Base-by-base conservation (phyloP, 1,284 basidiomycete species). In the Macrocybe sp. region DNA sequence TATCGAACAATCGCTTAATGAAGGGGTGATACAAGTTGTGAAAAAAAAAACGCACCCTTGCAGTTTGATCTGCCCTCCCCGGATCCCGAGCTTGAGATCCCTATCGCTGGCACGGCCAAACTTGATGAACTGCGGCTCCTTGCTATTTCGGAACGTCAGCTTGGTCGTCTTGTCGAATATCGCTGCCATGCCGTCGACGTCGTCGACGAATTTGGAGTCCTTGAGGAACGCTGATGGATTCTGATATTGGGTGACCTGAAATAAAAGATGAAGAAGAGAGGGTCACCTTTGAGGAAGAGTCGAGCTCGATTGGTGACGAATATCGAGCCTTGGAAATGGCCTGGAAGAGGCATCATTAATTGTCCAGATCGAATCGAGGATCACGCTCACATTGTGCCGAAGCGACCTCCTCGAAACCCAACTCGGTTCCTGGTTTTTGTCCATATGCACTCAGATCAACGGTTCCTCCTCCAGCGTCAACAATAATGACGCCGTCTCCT, bases 391-490 rank as follows among this genome's bases (percentile, higher is more conserved):
- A 51, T 32, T 53, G 42, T 40, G 52, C 35, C 12, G 52, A n/a
- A n/a, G 52, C 46, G 37, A 51, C 37, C 41, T 53, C 52, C 31
- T 51, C 47, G 31, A 53, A 53, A 37, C 43, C 33, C 22, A 44
- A 37, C 16, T 48, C 41, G 11, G 48, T 33, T 28, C 37, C 33
- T 22, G 22, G 22, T 22, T 22, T 22, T 30, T 42, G 45, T 8
- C 32, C 39, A 29, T 53, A 53, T 1, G 49, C 44, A 41, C 49
- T 53, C 16, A 59, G 44, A 45, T 77, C 74, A 12, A 76, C 57
- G 0, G 73, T 76, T 47, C 72, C 74, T 30, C 73, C 72, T n/a
- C 76, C 75, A 7, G 75, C 75, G 52, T 78, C 76, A 11, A 77
- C 68, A n/a, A 77, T 59, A 40, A 74, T 59, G 6, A 77, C 56